Percentiles rank a stretch among this genome's conserved stretches.
Evolutionary conservation across 2,329 filamentous ascomycete genomes (phyloP).

Genomic region (Aspergillus sp.): DNA sequence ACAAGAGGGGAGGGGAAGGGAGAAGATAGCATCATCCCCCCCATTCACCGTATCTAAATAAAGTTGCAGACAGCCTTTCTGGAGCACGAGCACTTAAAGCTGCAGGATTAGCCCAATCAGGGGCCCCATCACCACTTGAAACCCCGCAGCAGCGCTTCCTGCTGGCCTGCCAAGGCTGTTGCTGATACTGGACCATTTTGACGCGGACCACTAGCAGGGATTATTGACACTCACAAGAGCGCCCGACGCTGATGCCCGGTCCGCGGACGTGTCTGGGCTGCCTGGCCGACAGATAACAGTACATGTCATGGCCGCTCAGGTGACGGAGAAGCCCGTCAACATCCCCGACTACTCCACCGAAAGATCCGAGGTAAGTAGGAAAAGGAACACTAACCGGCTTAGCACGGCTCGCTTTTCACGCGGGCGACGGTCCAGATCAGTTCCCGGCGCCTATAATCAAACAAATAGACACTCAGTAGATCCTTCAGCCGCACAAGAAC

Average conservation of each 20-base stretch:
- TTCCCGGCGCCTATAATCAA: constrained; percentile 6
- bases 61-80: constrained; percentile 21
- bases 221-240: not conserved
- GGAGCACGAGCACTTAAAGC: constrained; percentile 18
- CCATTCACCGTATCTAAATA: constrained; percentile 16
- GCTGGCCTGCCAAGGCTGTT: constrained; percentile 12
- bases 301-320: constrained; percentile 13
- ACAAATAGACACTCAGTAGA: constrained; percentile 4
- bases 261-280: constrained; percentile 9
- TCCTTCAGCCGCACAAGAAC: constrained; percentile 8
- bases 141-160: constrained; percentile 22
- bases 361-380: constrained; percentile 12
- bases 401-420: constrained; percentile 5
- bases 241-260: constrained; percentile 12
- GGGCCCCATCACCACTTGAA: not conserved
- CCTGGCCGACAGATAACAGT: constrained; percentile 6
- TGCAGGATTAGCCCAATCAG: constrained; percentile 20
- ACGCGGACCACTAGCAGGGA: not conserved
- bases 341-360: constrained; percentile 8
- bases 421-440: not conserved
- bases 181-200: not conserved
- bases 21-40: no score
- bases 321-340: constrained; percentile 9
- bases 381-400: not conserved
- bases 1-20: no score